These are phyloP conservation scores for Fusarium goolgardi DNA, from an alignment of 2,329 filamentous ascomycete genomes.

Conservation along the genomic window DNA sequence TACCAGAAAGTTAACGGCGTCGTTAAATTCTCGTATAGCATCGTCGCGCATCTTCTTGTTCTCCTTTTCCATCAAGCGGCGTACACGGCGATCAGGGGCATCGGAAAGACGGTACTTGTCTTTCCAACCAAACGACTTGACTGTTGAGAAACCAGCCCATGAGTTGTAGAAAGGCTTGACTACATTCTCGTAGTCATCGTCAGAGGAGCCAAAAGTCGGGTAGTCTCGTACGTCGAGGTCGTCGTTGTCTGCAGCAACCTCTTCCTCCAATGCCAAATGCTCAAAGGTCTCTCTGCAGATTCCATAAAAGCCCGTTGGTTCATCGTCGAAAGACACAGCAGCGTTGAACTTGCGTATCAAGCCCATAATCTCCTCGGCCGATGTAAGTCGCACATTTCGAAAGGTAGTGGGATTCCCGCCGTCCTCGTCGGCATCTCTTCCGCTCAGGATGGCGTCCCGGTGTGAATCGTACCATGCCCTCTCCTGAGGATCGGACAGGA, in stretches of 20 bases:
- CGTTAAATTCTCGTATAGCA: slow-evolving; percentile 88
- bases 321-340: slow-evolving; percentile 82
- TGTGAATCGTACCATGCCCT: slow-evolving; percentile 98
- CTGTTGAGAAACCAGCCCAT: slow-evolving; percentile 86
- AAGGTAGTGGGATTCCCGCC: slow-evolving; percentile 68
- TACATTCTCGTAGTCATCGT: slow-evolving; percentile 78
- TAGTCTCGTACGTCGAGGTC: slow-evolving; percentile 72
- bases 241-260: slow-evolving; percentile 77
- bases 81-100: slow-evolving; percentile 84
- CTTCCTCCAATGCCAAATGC: slow-evolving; percentile 83
- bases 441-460: slow-evolving; percentile 82
- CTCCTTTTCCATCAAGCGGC: slow-evolving; percentile 93
- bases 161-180: slow-evolving; percentile 83
- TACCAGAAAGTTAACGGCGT: slow-evolving; percentile 86
- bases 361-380: slow-evolving; percentile 79
- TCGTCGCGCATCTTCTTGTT: slow-evolving; percentile 88
- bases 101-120: slow-evolving; percentile 86
- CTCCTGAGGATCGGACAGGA: slow-evolving; percentile 96
- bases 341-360: slow-evolving; percentile 85
- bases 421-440: slow-evolving; percentile 62
- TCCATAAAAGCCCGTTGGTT: slow-evolving; percentile 85
- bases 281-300: slow-evolving; percentile 82
- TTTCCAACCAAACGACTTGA: slow-evolving; percentile 89
- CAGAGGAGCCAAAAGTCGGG: slow-evolving; percentile 83
- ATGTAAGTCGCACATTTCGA: slow-evolving; percentile 79